Evolutionary conservation across 768 basidiomycete species (phyloP), one percentile per base, ranked within the genome.

Genomic region (Udeniomyces megalosporus): DNA sequence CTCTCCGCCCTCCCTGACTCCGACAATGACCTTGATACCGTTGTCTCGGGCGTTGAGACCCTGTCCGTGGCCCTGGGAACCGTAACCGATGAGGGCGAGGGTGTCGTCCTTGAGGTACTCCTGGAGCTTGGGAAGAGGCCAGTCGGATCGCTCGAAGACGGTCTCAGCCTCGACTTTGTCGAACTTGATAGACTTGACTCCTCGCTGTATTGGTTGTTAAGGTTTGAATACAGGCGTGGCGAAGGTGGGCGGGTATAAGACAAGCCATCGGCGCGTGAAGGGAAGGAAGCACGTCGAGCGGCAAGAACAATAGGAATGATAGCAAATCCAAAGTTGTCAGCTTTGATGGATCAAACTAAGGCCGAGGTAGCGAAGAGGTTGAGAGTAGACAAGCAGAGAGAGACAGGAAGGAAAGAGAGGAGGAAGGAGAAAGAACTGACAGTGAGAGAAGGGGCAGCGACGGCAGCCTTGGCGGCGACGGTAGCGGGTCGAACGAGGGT

Each of bases 21-120:
- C 95, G 72, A 99, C 84, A 68, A 97, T 88, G 76, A 99, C 92
- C 69, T 96, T 97, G 68, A 99, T 79, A 65, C 95, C 95, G 70
- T 99, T 93, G 80, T 97, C 95, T 69, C 95, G 90, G 61, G 95
- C 93, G 73, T 99, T 99, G 75, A 99, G 78, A 67, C 93, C 92
- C 76, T 97, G 95, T 22, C 95, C 95, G 75, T 97, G 95, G 46
- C 93, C 92, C 67, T 93, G 91, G 14, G 95, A 97, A 66, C 95
- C 95, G 73, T 99, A 97, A 64, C 95, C 95, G 70, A 97, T 97
- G 76, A 99, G 83, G 66, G 93, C 93, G 60, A 99, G 88, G 68
- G 92, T 96, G 76, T 99, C 95, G 73, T 97, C 86, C 77, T 97
- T 97, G 82, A 99, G 95, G 81, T 93, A 99, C 74, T 97, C 91